Evolutionary conservation across 352 stramenopile species (phyloP).

Genomic region (Aphanomyces cochlioides): DNA sequence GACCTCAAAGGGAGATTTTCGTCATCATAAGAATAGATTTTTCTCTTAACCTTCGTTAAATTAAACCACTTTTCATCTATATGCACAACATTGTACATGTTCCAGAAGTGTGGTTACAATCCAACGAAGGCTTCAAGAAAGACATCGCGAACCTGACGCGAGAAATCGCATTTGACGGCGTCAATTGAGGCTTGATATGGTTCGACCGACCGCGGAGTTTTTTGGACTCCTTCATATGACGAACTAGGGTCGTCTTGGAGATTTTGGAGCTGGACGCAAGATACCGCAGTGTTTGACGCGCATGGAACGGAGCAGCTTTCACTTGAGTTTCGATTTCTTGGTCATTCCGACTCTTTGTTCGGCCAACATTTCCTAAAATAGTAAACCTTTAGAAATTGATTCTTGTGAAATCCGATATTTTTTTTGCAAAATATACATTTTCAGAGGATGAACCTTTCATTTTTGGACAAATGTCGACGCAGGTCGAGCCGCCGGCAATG

Average conservation of each 20-base stretch:
- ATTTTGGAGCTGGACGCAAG: neutral
- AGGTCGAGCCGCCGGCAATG: neutral
- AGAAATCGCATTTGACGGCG: neutral
- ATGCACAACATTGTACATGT: neutral
- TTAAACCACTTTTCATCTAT: constrained; percentile 13
- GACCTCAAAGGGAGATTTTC: neutral
- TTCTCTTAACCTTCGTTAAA: neutral
- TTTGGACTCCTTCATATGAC: neutral
- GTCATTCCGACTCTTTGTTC: neutral
- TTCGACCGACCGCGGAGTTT: neutral
- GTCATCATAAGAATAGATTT: neutral
- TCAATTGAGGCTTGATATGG: neutral
- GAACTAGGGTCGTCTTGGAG: neutral
- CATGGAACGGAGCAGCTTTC: neutral
- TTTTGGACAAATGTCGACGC: neutral
- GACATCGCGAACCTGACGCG: neutral
- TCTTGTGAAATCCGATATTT: neutral
- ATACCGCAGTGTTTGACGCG: neutral
- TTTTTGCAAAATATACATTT: neutral
- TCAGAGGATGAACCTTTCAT: neutral
- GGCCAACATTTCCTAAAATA: neutral
- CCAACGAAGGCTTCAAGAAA: neutral
- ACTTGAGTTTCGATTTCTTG: neutral
- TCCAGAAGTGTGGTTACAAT: neutral
- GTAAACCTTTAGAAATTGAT: too few species aligned